Evolutionary conservation across 352 stramenopile genomes (phyloP).

Genomic region (Phytophthora cryptogea): DNA sequence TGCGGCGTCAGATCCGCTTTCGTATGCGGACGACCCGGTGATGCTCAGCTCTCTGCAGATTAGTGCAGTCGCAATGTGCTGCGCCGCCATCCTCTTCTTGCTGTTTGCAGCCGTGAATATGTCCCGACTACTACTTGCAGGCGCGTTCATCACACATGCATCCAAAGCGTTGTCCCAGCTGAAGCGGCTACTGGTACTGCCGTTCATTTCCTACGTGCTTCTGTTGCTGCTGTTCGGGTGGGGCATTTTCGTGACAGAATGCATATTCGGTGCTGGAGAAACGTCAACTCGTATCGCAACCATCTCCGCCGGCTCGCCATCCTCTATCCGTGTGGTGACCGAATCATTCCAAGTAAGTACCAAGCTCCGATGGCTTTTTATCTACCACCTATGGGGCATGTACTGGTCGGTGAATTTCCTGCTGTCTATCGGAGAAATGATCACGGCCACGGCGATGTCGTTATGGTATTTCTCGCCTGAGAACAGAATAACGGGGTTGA

Average conservation of each 20-base stretch:
- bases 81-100: conserved; percentile 66
- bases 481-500: conserved; percentile 59
- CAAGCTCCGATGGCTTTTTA: conserved; percentile 74
- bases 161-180: conserved; percentile 69
- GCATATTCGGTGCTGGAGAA: conserved; percentile 71
- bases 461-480: conserved; percentile 81
- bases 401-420: conserved; percentile 82
- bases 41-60: conserved; percentile 78
- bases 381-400: conserved; percentile 79
- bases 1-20: conserved; percentile 50
- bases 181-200: conserved; percentile 66
- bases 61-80: conserved; percentile 56
- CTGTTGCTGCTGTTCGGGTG: conserved; percentile 75
- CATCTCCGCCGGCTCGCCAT: conserved; percentile 46
- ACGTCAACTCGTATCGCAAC: conserved; percentile 66
- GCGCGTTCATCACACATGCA: conserved; percentile 79
- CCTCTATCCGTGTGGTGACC: conserved; percentile 60
- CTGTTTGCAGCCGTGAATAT: conserved; percentile 69
- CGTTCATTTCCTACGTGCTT: conserved; percentile 69
- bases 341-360: conserved; percentile 71
- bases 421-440: conserved; percentile 72
- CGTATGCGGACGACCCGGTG: conserved; percentile 61
- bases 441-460: conserved; percentile 71
- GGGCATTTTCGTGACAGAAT: conserved; percentile 75
- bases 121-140: conserved; percentile 64